phyloP scores from a whole-genome alignment of 2,329 filamentous ascomycete species.

The Blastomyces emzantsi region DNA sequence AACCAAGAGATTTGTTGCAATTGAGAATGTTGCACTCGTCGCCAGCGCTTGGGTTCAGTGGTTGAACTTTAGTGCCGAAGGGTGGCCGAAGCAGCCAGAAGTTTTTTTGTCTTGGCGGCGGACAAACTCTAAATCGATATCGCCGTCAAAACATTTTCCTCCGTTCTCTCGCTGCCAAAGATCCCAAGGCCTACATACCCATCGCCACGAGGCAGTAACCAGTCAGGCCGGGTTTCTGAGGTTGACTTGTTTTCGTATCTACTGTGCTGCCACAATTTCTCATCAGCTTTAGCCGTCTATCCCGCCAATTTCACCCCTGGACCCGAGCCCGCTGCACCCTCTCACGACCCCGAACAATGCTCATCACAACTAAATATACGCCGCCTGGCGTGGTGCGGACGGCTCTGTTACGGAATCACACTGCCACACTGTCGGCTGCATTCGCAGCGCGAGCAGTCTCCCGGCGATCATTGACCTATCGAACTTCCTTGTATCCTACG shows the following conservation, averaged over 20 bases:
- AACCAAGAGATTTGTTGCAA: neutral
- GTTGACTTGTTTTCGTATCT: neutral
- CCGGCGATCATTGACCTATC: slow-evolving; percentile 29
- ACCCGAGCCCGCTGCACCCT: neutral
- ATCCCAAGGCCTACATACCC: slow-evolving; percentile 10
- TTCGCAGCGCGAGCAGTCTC: slow-evolving; percentile 23
- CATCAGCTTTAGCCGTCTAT: slow-evolving; percentile 5
- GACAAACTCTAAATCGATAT: slow-evolving; percentile 23
- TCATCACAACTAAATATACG: slow-evolving; percentile 29
- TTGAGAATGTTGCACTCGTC: neutral
- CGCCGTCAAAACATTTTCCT: slow-evolving; percentile 12
- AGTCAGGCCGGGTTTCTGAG: slow-evolving; percentile 1
- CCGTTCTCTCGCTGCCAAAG: neutral
- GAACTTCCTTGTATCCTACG: slow-evolving; percentile 23
- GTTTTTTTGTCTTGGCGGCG: slow-evolving; percentile 27
- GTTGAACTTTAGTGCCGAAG: neutral
- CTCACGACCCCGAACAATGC: slow-evolving; percentile 28
- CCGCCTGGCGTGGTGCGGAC: slow-evolving; percentile 30
- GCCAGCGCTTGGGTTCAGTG: neutral
- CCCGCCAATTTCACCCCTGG: slow-evolving; percentile 6
- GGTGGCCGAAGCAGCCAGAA: neutral
- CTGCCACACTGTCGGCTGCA: slow-evolving; percentile 25
- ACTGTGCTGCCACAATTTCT: neutral
- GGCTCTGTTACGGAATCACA: slow-evolving; percentile 30
- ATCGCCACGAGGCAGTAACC: slow-evolving; percentile 20